Conservation (phyloP, 164 flowering plant species). For the Magnolia changhungtana region DNA sequence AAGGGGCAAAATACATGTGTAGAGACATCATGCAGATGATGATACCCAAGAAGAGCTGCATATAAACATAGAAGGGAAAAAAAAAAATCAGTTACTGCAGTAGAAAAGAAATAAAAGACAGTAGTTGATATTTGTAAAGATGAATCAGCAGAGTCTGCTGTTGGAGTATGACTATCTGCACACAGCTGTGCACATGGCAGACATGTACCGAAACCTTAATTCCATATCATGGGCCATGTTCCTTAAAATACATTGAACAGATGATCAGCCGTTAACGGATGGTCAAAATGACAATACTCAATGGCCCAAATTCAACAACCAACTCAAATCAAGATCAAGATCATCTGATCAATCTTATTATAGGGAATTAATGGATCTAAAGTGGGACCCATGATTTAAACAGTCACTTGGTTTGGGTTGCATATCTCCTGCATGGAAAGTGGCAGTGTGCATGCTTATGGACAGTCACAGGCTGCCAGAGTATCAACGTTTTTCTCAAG, state of each 20-base stretch:
- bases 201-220: no score
- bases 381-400: no score
- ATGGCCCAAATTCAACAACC: background rate
- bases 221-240: background rate
- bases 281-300: background rate
- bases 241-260: background rate
- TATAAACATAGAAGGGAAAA: background rate
- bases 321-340: background rate
- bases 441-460: no score
- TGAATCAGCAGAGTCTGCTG: no score
- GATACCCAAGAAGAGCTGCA: constrained; percentile 96
- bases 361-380: no score
- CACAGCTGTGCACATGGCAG: no score
- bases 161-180: no score
- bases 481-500: no score
- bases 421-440: no score
- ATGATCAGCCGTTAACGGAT: background rate
- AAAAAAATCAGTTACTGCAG: background rate
- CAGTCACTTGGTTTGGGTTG: no score
- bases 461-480: no score
- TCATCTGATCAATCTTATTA: background rate
- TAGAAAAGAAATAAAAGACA: background rate
- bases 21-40: constrained; percentile 89
- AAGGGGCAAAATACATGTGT: constrained; percentile 95
- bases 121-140: no score